Evolutionary conservation across 192 early-diverging fungal species (phyloP).

Genomic region (Bifiguratus adelaidae): DNA sequence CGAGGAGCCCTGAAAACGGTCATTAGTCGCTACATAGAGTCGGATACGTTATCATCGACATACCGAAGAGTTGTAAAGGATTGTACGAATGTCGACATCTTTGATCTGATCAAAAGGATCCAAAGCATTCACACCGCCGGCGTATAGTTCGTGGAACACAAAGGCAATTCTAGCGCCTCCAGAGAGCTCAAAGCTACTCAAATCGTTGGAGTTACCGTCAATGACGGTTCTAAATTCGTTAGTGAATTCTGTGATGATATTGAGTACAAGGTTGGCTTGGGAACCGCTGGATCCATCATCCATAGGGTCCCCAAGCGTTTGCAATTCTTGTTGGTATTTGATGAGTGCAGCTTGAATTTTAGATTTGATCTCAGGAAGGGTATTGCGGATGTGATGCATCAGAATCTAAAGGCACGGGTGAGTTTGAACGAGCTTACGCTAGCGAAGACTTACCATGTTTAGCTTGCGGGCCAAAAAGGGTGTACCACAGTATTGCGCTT

Average conservation of each 20-base stretch:
- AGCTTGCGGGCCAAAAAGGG: slow-evolving; percentile 96
- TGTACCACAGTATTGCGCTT: slow-evolving; percentile 98
- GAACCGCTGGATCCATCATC: slow-evolving; percentile 58
- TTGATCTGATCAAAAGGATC: slow-evolving; percentile 99
- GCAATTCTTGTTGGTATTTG: slow-evolving; percentile 83
- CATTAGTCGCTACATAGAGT: not conserved
- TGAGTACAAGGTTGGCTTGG: slow-evolving; percentile 84
- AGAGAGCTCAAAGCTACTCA: slow-evolving; percentile 89
- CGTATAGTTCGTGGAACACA: slow-evolving; percentile 98
- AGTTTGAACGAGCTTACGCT: not conserved
- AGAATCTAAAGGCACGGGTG: slow-evolving; percentile 54
- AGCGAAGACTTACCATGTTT: slow-evolving; percentile 60
- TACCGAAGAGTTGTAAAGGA: slow-evolving; percentile 95
- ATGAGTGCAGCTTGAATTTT: slow-evolving; percentile 80
- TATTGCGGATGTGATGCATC: slow-evolving; percentile 98
- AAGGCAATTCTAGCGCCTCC: slow-evolving; percentile 98
- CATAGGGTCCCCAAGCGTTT: slow-evolving; percentile 84
- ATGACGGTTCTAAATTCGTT: slow-evolving; percentile 93
- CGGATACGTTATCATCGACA: not conserved
- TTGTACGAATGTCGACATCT: slow-evolving; percentile 96
- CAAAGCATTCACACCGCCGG: slow-evolving; percentile 82
- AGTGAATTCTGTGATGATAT: slow-evolving; percentile 98
- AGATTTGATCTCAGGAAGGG: slow-evolving; percentile 97
- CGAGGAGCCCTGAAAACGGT: slow-evolving; percentile 64
- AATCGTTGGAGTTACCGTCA: slow-evolving; percentile 91